phyloP scores from a whole-genome alignment of 768 basidiomycete genomes.

The Boletus bicolor region DNA sequence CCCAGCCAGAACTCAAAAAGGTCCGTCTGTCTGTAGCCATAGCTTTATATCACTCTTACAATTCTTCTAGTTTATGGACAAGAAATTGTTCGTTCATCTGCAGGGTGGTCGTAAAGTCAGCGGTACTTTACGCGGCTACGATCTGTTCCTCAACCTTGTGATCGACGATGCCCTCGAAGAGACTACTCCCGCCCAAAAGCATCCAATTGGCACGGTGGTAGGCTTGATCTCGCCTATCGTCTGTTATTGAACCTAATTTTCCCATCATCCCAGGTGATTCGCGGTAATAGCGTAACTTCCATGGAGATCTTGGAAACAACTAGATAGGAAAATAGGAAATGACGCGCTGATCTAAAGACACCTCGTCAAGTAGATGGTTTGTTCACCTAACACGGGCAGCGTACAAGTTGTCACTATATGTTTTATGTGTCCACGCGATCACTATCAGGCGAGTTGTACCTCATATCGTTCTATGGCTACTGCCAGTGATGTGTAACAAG shows the following conservation, averaged over 20 bases:
- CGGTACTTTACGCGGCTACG: slow-evolving; percentile 92
- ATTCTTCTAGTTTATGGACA: slow-evolving; percentile 89
- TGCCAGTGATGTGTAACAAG: slow-evolving; percentile 1
- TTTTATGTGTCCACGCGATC: background rate
- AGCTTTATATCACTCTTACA: background rate
- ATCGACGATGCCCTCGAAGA: slow-evolving; percentile 96
- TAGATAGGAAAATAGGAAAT: slow-evolving; percentile 25
- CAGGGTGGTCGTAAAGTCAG: slow-evolving; percentile 96
- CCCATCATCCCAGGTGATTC: slow-evolving; percentile 67
- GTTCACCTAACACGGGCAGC: background rate
- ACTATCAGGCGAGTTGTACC: slow-evolving; percentile 6
- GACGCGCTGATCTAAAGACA: background rate
- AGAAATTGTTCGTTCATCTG: slow-evolving; percentile 89
- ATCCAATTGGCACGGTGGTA: slow-evolving; percentile 90
- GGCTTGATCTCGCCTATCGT: slow-evolving; percentile 31
- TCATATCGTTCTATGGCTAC: background rate
- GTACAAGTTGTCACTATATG: slow-evolving; percentile 1
- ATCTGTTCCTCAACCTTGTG: slow-evolving; percentile 97
- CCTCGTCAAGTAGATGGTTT: slow-evolving; percentile 8
- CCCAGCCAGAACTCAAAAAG: slow-evolving; percentile 98
- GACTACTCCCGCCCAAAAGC: slow-evolving; percentile 82
- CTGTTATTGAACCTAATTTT: slow-evolving; percentile 1
- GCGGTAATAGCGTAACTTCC: slow-evolving; percentile 93
- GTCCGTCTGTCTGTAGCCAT: slow-evolving; percentile 38
- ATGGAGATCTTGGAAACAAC: slow-evolving; percentile 84